Conservation (phyloP, 176 grass and related monocot species). For the Triticum urartu region DNA sequence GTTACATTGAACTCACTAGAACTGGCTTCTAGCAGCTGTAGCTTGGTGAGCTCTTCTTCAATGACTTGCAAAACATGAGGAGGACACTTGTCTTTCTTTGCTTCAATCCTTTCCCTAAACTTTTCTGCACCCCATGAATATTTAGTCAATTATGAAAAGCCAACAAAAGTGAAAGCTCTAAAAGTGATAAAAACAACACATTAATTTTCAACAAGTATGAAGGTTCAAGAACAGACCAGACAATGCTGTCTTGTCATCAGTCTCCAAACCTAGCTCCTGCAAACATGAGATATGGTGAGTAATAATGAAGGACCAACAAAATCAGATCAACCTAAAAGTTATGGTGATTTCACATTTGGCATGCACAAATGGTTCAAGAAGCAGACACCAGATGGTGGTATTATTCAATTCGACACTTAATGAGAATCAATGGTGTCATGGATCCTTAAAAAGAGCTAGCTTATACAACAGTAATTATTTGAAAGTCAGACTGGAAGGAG, state of each 20-base stretch:
- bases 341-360: conserved; percentile 15
- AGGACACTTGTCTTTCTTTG: conserved; percentile 89
- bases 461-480: conserved; percentile 15
- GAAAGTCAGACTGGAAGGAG: not conserved
- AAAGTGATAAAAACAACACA: conserved; percentile 9
- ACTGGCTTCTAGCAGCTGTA: conserved; percentile 84
- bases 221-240: conserved; percentile 71
- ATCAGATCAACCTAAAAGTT: not conserved
- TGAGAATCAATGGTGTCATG: conserved; percentile 3
- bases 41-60: conserved; percentile 94
- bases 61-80: conserved; percentile 96
- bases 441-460: not conserved
- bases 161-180: not conserved
- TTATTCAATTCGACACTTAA: not conserved
- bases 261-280: conserved; percentile 95
- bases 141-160: conserved; percentile 8
- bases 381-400: not conserved
- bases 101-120: conserved; percentile 89
- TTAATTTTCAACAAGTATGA: conserved; percentile 19
- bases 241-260: conserved; percentile 98
- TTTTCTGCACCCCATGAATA: conserved; percentile 64
- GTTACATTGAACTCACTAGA: conserved; percentile 99
- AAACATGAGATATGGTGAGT: conserved; percentile 36
- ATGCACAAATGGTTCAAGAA: conserved; percentile 9
- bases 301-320: conserved; percentile 3